Base-by-base conservation (phyloP, 2,329 filamentous ascomycete species). In the Fusarium xylarioides region DNA sequence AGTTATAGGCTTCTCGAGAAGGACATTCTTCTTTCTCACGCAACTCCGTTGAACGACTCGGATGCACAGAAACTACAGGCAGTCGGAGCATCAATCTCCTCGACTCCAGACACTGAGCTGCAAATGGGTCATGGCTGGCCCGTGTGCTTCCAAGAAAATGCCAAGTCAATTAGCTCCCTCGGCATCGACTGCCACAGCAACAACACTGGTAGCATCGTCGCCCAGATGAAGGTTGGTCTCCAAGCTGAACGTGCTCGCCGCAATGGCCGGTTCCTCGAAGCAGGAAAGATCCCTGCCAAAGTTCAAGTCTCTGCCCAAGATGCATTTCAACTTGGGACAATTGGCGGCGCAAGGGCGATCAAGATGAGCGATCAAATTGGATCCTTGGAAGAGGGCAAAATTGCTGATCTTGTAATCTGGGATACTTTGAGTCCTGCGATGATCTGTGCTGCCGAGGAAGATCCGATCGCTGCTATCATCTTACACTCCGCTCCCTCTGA, bases 101-200 rank as follows among this genome's bases (percentile, higher is more conserved):
- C 65, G 0, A 68, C 65, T 0, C 65, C 65, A 4, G 65, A 68
- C 7, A 68, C 47, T 2, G 65, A 68, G 5, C 64, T 68, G 3
- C 65, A 68, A 2, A 68, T 68, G 63, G 58, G 63, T 2, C 65
- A 50, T 3, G 65, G 65, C 2, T 68, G 65, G 65, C 65, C 65
- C 2, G 49, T 68, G 2, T 68, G 65, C 14, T 68, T 68, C 2
- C 65, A 68, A 21, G 42, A 68, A 1, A 68, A 68, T 3, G 64
- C 63, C 14, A 68, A 23, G 19, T 50, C 42, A 0, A 68, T 68
- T 6, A 43, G 47, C 2, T 68, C 63, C 4, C 32, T 68, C 1
- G 65, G 63, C 0, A 50, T 68, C 1, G 65, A 68, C 19, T 68
- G 65, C 2, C 65, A 68, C 3, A 68, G 65, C 7, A 63, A 53